Evolutionary conservation across 208 protist genomes (phyloP).

Genomic region (Trypanosoma mega): DNA sequence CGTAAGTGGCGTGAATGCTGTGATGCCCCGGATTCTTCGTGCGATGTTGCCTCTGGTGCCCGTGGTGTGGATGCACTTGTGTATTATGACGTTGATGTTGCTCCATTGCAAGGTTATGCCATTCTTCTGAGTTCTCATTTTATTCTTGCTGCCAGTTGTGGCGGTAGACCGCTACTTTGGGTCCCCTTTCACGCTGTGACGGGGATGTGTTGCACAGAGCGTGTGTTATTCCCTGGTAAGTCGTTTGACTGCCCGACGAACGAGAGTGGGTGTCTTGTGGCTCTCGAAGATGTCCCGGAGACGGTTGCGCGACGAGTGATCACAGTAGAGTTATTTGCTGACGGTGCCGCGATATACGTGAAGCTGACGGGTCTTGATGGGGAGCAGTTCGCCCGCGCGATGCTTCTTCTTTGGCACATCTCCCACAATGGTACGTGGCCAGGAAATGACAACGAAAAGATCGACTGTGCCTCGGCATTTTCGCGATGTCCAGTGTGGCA

Average conservation of each 20-base stretch:
- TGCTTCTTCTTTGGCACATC: conserved; percentile 5
- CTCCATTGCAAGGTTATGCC: conserved; percentile 4
- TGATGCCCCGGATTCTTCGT: not conserved
- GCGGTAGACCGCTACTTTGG: conserved; percentile 4
- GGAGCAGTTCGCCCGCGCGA: conserved; percentile 13
- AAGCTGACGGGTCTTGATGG: conserved; percentile 5
- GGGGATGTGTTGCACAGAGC: conserved; percentile 9
- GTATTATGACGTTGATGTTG: conserved; percentile 10
- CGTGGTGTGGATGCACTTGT: conserved; percentile 13
- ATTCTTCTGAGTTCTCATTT: conserved; percentile 13
- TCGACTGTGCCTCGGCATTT: not conserved
- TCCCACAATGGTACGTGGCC: not conserved
- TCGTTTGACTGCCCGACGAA: conserved; percentile 13
- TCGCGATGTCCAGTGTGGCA: not conserved
- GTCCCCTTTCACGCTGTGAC: not conserved
- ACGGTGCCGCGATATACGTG: conserved; percentile 1
- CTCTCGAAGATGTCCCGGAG: not conserved
- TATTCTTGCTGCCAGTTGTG: not conserved
- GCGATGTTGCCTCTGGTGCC: conserved; percentile 12
- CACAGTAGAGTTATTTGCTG: conserved; percentile 13
- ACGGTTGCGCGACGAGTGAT: conserved; percentile 5
- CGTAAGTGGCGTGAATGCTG: conserved; percentile 3
- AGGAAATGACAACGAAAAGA: not conserved
- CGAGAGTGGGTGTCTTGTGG: not conserved
- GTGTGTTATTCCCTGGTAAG: not conserved